A percentile compares a stretch with the other conserved stretches of the same genome.
Evolutionary conservation across 2,329 filamentous ascomycete genomes (phyloP).

Genomic region (Raffaelea albimanens): DNA sequence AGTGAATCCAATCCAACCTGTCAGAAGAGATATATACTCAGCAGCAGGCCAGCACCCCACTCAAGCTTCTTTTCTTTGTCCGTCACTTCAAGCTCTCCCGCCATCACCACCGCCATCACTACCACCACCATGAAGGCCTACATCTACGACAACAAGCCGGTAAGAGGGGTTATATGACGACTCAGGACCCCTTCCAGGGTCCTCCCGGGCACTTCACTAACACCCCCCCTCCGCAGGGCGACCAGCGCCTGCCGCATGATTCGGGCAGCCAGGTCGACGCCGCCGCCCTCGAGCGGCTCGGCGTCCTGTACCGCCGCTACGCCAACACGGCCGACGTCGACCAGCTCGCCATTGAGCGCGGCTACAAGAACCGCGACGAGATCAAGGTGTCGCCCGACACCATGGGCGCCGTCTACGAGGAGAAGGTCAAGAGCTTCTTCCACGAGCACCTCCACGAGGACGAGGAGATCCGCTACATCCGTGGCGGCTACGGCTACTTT

Average conservation of each 20-base stretch:
- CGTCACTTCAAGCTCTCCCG: no score
- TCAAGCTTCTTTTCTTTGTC: no score
- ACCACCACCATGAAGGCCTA: conserved; percentile 42
- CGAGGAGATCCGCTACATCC: conserved; percentile 93
- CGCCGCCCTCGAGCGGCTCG: conserved; percentile 60
- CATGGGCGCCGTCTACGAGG: conserved; percentile 82
- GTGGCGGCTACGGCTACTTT: conserved; percentile 83
- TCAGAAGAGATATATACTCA: no score
- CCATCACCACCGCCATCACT: no score
- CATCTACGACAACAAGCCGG: conserved; percentile 44
- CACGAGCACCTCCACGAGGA: conserved; percentile 95
- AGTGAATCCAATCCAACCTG: no score
- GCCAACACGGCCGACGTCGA: conserved; percentile 59
- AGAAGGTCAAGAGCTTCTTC: conserved; percentile 92
- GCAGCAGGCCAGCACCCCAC: no score
- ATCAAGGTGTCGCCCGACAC: conserved; percentile 78
- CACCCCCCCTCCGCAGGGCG: conserved; percentile 68
- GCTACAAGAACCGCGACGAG: conserved; percentile 92
- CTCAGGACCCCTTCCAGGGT: no score
- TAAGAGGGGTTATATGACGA: no score
- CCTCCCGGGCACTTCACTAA: neutral
- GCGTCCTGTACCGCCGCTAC: conserved; percentile 70
- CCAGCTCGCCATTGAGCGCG: conserved; percentile 60
- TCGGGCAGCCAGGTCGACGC: conserved; percentile 61
- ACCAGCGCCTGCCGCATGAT: conserved; percentile 87